Evolutionary conservation across 257 asterid genomes (phyloP).

Genomic region (Linderniella brevidens): DNA sequence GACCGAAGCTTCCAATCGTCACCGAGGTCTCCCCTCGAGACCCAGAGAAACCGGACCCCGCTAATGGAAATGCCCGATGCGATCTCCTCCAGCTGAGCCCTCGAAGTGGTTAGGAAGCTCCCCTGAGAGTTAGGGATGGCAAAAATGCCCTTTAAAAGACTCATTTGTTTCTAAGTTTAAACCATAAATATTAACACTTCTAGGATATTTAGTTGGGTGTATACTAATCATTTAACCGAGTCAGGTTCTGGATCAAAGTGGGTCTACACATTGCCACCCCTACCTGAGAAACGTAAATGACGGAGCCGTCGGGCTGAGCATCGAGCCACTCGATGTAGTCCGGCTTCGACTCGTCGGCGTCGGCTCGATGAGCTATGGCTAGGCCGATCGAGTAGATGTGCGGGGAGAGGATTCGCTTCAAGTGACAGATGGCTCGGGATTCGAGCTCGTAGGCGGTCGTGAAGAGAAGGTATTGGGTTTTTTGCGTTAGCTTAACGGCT

Average conservation of each 20-base stretch:
- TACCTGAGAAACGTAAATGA: conserved; percentile 43
- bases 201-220: no score
- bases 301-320: conserved; percentile 30
- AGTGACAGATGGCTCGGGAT: conserved; percentile 18
- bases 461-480: conserved; percentile 22
- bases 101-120: conserved; percentile 30
- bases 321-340: conserved; percentile 29
- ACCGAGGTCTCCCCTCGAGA: conserved; percentile 17
- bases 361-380: conserved; percentile 13
- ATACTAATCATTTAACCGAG: no score
- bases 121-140: no score
- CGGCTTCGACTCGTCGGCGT: no score
- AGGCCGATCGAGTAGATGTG: conserved; percentile 35
- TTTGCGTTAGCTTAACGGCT: neutral
- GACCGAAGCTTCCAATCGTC: neutral
- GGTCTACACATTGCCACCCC: no score
- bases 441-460: conserved; percentile 32
- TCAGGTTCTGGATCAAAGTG: no score
- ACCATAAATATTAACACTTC: no score
- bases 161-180: no score
- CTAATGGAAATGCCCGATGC: conserved; percentile 20
- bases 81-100: conserved; percentile 36
- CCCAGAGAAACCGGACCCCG: conserved; percentile 44
- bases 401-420: conserved; percentile 12
- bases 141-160: no score